A percentile compares a stretch with the other conserved stretches of the same genome.
Conservation (phyloP, 2,329 filamentous ascomycete species). For the Knoxdaviesia proteae region DNA sequence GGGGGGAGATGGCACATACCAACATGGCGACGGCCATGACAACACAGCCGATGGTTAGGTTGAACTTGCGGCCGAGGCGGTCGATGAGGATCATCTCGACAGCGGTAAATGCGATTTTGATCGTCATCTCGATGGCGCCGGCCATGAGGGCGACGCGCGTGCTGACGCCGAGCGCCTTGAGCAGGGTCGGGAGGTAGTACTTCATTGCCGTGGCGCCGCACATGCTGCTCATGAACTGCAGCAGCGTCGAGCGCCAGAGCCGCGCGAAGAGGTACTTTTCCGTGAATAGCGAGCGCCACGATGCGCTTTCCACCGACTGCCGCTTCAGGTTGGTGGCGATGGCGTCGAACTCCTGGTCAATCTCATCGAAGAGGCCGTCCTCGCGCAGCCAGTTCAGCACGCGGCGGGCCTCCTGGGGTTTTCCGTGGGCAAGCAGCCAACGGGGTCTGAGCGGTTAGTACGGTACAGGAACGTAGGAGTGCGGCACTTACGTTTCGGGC, state of each 20-base stretch:
- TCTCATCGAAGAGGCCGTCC: constrained; percentile 15
- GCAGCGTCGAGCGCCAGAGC: constrained; percentile 32
- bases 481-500: constrained; percentile 27
- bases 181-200: constrained; percentile 34
- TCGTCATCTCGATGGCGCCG: constrained; percentile 32
- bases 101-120: constrained; percentile 34
- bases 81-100: constrained; percentile 37
- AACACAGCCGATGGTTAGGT: constrained; percentile 24
- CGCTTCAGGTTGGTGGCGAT: constrained; percentile 19
- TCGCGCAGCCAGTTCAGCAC: constrained; percentile 28
- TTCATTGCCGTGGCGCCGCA: constrained; percentile 39
- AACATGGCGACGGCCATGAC: constrained; percentile 33
- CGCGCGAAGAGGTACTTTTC: constrained; percentile 25
- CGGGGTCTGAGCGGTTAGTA: constrained; percentile 21
- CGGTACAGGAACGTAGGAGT: not conserved
- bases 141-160: constrained; percentile 27
- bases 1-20: constrained; percentile 14
- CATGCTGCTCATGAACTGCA: constrained; percentile 40
- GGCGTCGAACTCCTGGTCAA: constrained; percentile 20
- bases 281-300: constrained; percentile 23
- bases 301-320: constrained; percentile 9
- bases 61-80: constrained; percentile 24
- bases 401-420: constrained; percentile 18
- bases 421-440: constrained; percentile 32
- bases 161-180: constrained; percentile 26